Conservation (phyloP, 148 eudicot species). For the Amaranthus palmeri region DNA sequence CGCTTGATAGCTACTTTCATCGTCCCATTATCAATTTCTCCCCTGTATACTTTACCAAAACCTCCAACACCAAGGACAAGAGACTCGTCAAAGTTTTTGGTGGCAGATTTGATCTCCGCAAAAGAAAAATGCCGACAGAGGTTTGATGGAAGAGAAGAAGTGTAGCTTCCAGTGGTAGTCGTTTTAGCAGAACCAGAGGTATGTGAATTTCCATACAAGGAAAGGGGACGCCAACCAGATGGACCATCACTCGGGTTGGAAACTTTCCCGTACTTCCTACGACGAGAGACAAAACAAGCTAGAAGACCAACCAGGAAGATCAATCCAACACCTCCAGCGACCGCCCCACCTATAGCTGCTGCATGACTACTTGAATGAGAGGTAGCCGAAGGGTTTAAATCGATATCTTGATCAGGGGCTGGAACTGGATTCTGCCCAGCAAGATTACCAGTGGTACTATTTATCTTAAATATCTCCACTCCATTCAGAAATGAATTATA, state of each 20-base stretch:
- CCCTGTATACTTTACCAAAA: slow-evolving; percentile 84
- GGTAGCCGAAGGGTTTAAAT: slow-evolving; percentile 9
- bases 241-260: slow-evolving; percentile 73
- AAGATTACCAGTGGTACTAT: slow-evolving; percentile 48
- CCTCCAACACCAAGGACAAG: slow-evolving; percentile 90
- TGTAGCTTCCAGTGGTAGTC: slow-evolving; percentile 68
- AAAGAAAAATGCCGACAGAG: slow-evolving; percentile 84
- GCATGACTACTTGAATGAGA: slow-evolving; percentile 24
- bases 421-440: slow-evolving; percentile 80
- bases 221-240: slow-evolving; percentile 90
- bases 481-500: slow-evolving; percentile 75
- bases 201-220: slow-evolving; percentile 79
- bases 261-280: slow-evolving; percentile 43
- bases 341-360: slow-evolving; percentile 65
- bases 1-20: slow-evolving; percentile 79
- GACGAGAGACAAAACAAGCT: slow-evolving; percentile 42
- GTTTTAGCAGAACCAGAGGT: slow-evolving; percentile 72
- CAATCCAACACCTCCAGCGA: slow-evolving; percentile 56
- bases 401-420: slow-evolving; percentile 33
- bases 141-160: slow-evolving; percentile 72
- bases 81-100: slow-evolving; percentile 79
- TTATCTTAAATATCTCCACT: slow-evolving; percentile 72
- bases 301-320: slow-evolving; percentile 43
- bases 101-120: slow-evolving; percentile 82
- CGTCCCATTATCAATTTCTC: slow-evolving; percentile 67